A percentile compares a stretch with the other conserved stretches of the same genome.
Evolutionary conservation across 2,329 filamentous ascomycete genomes (phyloP).

Genomic region (Penicillium sp.): DNA sequence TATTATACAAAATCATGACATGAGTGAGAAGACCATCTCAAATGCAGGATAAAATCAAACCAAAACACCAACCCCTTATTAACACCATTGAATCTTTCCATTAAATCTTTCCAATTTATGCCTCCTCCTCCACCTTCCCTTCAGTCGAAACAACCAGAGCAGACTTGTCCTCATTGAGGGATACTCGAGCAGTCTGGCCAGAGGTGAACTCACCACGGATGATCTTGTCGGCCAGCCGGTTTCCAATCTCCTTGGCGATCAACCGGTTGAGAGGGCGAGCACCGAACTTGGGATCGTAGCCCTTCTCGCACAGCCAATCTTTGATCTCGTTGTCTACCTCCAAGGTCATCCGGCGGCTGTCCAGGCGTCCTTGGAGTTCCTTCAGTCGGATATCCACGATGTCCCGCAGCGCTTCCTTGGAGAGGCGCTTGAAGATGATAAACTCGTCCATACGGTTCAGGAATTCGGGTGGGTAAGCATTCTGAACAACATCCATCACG

Average conservation of each 20-base stretch:
- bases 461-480: conserved; percentile 85
- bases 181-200: conserved; percentile 75
- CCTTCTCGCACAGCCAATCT: conserved; percentile 84
- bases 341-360: conserved; percentile 82
- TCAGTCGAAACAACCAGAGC: conserved; percentile 60
- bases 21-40: conserved; percentile 9
- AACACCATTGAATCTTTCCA: conserved; percentile 14
- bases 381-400: conserved; percentile 91
- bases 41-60: neutral
- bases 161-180: conserved; percentile 66
- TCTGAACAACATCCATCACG: conserved; percentile 85
- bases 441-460: conserved; percentile 96
- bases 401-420: conserved; percentile 77
- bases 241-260: conserved; percentile 88
- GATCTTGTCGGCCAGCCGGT: conserved; percentile 86
- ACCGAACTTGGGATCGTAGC: conserved; percentile 90
- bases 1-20: conserved; percentile 14
- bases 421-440: conserved; percentile 91
- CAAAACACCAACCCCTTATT: conserved; percentile 11
- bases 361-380: conserved; percentile 81
- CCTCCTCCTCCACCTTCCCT: conserved; percentile 19
- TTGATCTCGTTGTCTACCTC: conserved; percentile 74
- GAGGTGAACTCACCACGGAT: conserved; percentile 81
- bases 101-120: conserved; percentile 15
- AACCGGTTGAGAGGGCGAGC: conserved; percentile 89